Evolutionary conservation across 129 eudicot genomes (phyloP).

Genomic region (Artemisia argyi): DNA sequence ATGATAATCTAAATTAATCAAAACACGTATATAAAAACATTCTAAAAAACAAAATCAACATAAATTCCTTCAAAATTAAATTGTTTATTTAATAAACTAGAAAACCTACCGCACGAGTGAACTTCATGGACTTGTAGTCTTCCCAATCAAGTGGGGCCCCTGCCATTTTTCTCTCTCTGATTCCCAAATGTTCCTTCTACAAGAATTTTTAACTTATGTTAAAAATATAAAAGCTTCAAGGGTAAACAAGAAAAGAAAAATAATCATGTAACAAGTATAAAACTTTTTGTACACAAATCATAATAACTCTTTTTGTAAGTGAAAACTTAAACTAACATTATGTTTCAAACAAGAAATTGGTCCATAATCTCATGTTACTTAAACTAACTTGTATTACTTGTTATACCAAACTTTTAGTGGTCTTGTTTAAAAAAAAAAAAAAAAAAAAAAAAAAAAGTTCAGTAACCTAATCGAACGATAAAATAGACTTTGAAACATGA

Average conservation of each 20-base stretch:
- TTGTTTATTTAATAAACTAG: constrained; percentile 7
- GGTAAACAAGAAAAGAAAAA: not conserved
- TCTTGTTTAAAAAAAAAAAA: too few species aligned
- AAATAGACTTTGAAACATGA: too few species aligned
- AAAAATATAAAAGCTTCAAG: not conserved
- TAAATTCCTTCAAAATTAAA: not conserved
- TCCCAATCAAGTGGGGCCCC: constrained; percentile 87
- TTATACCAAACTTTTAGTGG: too few species aligned
- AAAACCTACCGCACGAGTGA: constrained; percentile 95
- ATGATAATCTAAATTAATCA: constrained; percentile 23
- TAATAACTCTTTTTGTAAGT: too few species aligned
- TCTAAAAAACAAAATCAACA: constrained; percentile 19
- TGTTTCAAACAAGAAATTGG: too few species aligned
- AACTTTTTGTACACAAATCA: not conserved
- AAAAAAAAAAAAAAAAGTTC: too few species aligned
- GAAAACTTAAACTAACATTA: too few species aligned
- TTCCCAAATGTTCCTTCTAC: constrained; percentile 93
- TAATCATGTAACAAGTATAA: not conserved
- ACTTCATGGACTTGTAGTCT: constrained; percentile 90
- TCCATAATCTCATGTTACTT: too few species aligned
- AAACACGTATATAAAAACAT: constrained; percentile 6
- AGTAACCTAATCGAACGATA: too few species aligned
- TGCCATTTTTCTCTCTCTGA: constrained; percentile 72
- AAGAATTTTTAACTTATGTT: constrained; percentile 13
- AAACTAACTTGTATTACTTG: too few species aligned